Percentiles rank a stretch among this genome's conserved stretches.
These are phyloP conservation scores for Coemansia guatemalensis DNA, from an alignment of 192 early-diverging fungal species.

Conservation along the genomic window DNA sequence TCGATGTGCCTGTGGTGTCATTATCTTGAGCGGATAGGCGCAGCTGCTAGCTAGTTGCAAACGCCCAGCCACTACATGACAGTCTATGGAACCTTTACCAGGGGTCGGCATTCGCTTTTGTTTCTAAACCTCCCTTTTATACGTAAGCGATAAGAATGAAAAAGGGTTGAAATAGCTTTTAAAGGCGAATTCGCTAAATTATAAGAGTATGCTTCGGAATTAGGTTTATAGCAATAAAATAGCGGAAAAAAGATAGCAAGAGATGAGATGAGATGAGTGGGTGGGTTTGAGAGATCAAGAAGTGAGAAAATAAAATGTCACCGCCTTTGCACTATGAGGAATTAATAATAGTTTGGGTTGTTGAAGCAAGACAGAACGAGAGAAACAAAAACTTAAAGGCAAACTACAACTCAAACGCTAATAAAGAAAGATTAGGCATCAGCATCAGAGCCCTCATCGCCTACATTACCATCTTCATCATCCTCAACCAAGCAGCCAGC, in stretches of 20 bases:
- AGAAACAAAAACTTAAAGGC: neutral
- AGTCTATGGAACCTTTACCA: conserved; percentile 40
- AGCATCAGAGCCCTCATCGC: conserved; percentile 18
- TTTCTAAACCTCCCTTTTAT: neutral
- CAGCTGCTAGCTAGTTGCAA: conserved; percentile 23
- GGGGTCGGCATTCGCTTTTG: conserved; percentile 23
- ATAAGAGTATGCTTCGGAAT: neutral
- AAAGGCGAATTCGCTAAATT: neutral
- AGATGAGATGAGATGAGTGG: neutral
- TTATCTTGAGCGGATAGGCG: conserved; percentile 55
- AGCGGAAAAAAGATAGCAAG: neutral
- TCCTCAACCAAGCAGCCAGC: conserved; percentile 10
- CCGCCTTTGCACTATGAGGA: too few species aligned
- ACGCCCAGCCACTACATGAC: conserved; percentile 35
- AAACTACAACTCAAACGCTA: neutral
- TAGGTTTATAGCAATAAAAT: neutral
- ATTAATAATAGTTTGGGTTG: neutral
- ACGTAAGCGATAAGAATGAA: neutral
- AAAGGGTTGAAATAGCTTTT: neutral
- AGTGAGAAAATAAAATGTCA: neutral
- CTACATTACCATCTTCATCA: conserved; percentile 14
- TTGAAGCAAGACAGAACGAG: too few species aligned
- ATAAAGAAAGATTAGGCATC: neutral
- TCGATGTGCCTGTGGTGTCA: conserved; percentile 35
- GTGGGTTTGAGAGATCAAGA: too few species aligned